These are phyloP conservation scores for Pichia phayaonensis DNA, from an alignment of 805 yeast genomes.

Conservation along the genomic window DNA sequence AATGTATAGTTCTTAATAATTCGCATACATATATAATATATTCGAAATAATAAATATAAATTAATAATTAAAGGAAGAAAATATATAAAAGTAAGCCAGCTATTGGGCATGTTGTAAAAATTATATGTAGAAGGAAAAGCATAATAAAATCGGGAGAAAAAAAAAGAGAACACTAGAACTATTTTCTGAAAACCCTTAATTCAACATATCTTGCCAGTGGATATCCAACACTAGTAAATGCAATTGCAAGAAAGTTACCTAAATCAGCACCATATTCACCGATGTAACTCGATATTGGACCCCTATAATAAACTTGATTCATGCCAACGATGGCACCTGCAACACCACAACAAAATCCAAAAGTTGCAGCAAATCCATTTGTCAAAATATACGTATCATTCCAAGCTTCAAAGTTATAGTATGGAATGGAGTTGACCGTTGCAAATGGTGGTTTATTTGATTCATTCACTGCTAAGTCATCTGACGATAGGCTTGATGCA, in stretches of 20 bases:
- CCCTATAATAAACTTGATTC: constrained; percentile 80
- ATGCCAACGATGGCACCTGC: constrained; percentile 82
- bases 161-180: not conserved
- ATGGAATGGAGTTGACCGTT: constrained; percentile 21
- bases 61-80: not conserved
- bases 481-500: not conserved
- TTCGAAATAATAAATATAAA: not conserved
- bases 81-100: not conserved
- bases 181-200: constrained; percentile 42
- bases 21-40: too few relatives aligned
- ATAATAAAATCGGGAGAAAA: not conserved
- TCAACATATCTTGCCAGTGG: constrained; percentile 64
- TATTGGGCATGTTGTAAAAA: not conserved
- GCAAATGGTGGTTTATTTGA: constrained; percentile 13
- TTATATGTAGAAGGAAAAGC: not conserved
- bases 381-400: constrained; percentile 54
- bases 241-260: constrained; percentile 76
- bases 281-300: constrained; percentile 58
- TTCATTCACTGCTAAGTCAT: not conserved
- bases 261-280: constrained; percentile 73
- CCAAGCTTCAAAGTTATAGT: constrained; percentile 74
- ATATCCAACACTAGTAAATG: constrained; percentile 55
- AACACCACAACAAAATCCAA: constrained; percentile 60
- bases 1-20: not conserved
- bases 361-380: constrained; percentile 61